phyloP scores from a whole-genome alignment of 83 land plant genomes.

The Picea abies region DNA sequence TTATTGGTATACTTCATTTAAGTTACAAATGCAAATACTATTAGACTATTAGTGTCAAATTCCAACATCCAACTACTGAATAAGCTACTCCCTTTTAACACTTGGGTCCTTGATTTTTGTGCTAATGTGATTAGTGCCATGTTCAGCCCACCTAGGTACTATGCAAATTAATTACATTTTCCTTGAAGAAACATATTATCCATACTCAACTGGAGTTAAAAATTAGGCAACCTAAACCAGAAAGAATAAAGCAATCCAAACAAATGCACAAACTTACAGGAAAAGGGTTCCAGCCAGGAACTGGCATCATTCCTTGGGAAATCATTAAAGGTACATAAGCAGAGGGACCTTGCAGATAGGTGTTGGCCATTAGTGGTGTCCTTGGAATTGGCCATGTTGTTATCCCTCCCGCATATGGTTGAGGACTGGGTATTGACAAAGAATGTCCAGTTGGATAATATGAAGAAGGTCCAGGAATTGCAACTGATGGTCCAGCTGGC shows the following conservation, averaged over 20 bases:
- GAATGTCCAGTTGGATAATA: conserved; percentile 66
- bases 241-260: not conserved
- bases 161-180: not conserved
- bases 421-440: conserved; percentile 45
- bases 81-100: not conserved
- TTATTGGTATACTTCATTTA: not conserved
- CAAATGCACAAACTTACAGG: conserved; percentile 35
- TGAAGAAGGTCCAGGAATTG: conserved; percentile 51
- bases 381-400: conserved; percentile 45
- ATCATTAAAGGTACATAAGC: conserved; percentile 53
- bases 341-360: conserved; percentile 55
- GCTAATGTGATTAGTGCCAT: not conserved
- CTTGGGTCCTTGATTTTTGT: not conserved
- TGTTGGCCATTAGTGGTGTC: conserved; percentile 48
- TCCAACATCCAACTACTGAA: not conserved
- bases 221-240: not conserved
- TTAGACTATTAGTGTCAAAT: not conserved
- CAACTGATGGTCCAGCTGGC: conserved; percentile 48
- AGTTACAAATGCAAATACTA: not conserved
- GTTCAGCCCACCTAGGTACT: not conserved
- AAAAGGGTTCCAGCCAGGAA: conserved; percentile 59
- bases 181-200: not conserved
- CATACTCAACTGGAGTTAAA: not conserved
- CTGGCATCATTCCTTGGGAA: conserved; percentile 46
- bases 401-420: conserved; percentile 39